phyloP scores from a whole-genome alignment of 352 stramenopile genomes.

The Phytophthora uliginosa region DNA sequence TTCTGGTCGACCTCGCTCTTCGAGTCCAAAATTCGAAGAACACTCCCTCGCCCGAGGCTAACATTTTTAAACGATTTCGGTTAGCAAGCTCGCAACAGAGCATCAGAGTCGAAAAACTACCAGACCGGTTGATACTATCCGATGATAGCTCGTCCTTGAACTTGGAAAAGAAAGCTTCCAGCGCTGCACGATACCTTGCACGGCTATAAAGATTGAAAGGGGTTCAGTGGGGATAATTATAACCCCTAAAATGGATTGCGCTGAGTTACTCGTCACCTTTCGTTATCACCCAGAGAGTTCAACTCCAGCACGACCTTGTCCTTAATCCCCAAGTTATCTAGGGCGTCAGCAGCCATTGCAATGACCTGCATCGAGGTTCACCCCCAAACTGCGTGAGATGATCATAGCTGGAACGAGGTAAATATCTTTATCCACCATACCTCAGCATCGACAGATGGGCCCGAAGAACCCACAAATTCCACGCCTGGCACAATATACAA shows the following conservation, averaged over 20 bases:
- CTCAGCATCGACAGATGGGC: slow-evolving; percentile 84
- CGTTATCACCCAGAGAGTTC: slow-evolving; percentile 84
- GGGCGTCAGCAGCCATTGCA: slow-evolving; percentile 73
- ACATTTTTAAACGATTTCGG: not conserved
- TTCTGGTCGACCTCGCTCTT: slow-evolving; percentile 81
- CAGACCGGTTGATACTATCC: slow-evolving; percentile 80
- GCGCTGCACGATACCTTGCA: slow-evolving; percentile 67
- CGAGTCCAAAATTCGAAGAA: slow-evolving; percentile 90
- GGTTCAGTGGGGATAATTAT: not conserved
- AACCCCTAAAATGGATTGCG: not conserved
- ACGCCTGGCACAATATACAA: slow-evolving; percentile 47
- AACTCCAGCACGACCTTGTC: slow-evolving; percentile 77
- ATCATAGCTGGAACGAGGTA: not conserved
- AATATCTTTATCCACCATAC: slow-evolving; percentile 29
- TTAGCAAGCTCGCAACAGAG: not conserved
- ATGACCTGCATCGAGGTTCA: slow-evolving; percentile 61
- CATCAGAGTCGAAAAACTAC: slow-evolving; percentile 9
- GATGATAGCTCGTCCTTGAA: slow-evolving; percentile 74
- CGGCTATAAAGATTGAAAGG: slow-evolving; percentile 52
- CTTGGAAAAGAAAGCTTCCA: slow-evolving; percentile 73
- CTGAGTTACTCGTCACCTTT: slow-evolving; percentile 56
- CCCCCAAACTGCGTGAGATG: not conserved
- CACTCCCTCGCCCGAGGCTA: slow-evolving; percentile 84
- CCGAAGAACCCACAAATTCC: slow-evolving; percentile 85
- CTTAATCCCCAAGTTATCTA: slow-evolving; percentile 65